Evolutionary conservation across 371 early-diverging fungal genomes (phyloP).

Genomic region (Saksenaea oblongispora): DNA sequence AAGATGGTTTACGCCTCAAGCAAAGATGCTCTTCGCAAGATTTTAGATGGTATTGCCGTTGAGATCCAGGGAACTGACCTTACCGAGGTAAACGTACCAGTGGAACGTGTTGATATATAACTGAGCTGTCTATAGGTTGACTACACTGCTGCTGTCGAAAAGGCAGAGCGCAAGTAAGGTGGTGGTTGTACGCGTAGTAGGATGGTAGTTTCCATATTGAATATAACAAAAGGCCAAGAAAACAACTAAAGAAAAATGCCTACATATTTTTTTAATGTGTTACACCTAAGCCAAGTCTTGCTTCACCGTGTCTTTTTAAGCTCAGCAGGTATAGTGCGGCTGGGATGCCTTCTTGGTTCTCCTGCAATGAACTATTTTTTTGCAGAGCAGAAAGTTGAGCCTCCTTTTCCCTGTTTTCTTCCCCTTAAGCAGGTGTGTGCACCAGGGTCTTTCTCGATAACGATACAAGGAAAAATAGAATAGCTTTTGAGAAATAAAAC

Average conservation of each 20-base stretch:
- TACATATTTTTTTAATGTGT: neutral
- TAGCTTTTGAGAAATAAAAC: neutral
- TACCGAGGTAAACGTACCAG: slow-evolving; percentile 50
- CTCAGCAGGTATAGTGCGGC: neutral
- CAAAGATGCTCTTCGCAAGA: slow-evolving; percentile 81
- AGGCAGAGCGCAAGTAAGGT: slow-evolving; percentile 49
- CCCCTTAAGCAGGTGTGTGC: neutral
- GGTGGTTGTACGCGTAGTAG: neutral
- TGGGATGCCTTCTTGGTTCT: neutral
- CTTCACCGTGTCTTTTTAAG: neutral
- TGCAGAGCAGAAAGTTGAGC: neutral
- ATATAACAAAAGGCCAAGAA: neutral
- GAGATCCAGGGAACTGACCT: slow-evolving; percentile 89
- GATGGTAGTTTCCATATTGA: neutral
- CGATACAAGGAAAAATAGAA: too few relatives aligned
- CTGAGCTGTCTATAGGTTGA: slow-evolving; percentile 54
- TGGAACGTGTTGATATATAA: neutral
- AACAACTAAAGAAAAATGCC: neutral
- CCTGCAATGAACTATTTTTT: neutral
- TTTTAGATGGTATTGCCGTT: slow-evolving; percentile 71
- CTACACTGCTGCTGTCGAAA: slow-evolving; percentile 77
- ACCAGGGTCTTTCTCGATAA: too few relatives aligned
- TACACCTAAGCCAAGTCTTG: neutral
- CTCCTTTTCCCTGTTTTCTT: neutral
- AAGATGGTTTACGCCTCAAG: slow-evolving; percentile 95